phyloP scores from a whole-genome alignment of 2,329 filamentous ascomycete genomes.

The Geosmithia flava region DNA sequence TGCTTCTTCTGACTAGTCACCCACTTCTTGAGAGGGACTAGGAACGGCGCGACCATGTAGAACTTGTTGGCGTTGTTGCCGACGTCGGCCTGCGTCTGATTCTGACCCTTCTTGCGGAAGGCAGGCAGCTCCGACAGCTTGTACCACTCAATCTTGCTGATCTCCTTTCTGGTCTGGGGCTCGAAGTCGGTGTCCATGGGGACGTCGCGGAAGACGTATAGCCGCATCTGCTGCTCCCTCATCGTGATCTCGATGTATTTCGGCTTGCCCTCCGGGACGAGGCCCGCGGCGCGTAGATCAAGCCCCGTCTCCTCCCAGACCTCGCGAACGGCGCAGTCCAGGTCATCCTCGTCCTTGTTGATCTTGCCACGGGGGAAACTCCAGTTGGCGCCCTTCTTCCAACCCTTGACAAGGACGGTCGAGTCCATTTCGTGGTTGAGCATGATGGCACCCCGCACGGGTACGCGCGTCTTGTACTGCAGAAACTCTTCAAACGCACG shows the following conservation, averaged over 20 bases:
- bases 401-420: slow-evolving; percentile 86
- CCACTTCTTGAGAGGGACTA: slow-evolving; percentile 79
- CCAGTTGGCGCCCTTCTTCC: slow-evolving; percentile 95
- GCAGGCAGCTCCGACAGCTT: slow-evolving; percentile 78
- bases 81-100: slow-evolving; percentile 13
- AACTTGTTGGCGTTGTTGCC: slow-evolving; percentile 69
- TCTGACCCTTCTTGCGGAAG: slow-evolving; percentile 55
- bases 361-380: slow-evolving; percentile 96
- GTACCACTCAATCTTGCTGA: slow-evolving; percentile 95
- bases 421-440: slow-evolving; percentile 92
- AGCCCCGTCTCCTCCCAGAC: slow-evolving; percentile 95
- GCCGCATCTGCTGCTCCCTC: slow-evolving; percentile 81
- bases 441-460: slow-evolving; percentile 87
- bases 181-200: slow-evolving; percentile 81
- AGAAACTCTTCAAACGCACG: slow-evolving; percentile 86
- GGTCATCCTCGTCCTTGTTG: slow-evolving; percentile 89
- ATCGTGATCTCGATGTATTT: slow-evolving; percentile 84
- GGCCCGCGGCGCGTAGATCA: slow-evolving; percentile 62
- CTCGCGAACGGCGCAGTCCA: slow-evolving; percentile 88
- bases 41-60: slow-evolving; percentile 95
- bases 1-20: slow-evolving; percentile 71
- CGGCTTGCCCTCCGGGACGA: slow-evolving; percentile 61
- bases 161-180: slow-evolving; percentile 88
- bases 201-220: slow-evolving; percentile 85
- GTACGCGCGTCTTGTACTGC: slow-evolving; percentile 87